Base-by-base conservation (phyloP, 176 grass and related monocot species). In the Tillandsia leiboldiana region DNA sequence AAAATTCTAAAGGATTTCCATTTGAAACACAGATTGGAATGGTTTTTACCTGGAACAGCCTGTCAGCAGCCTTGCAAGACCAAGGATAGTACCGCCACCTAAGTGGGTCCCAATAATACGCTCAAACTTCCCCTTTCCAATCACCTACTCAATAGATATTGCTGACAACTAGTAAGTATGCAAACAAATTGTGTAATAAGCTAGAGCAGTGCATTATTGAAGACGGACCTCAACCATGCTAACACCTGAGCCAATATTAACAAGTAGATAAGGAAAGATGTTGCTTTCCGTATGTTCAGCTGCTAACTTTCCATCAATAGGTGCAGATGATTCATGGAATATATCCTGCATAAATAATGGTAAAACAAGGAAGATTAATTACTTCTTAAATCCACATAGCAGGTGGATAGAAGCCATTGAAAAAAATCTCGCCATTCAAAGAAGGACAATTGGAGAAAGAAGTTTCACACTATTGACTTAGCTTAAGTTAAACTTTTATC, bases 231-330 rank as follows among this genome's bases (percentile, higher is more conserved):
- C 94, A 79, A 97, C 90, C 94, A 97, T 97, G 84, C 94, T 97
- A 71, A 97, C 89, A 79, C 94, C 94, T n/a, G 94, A 97, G 23
- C 94, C 94, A 65, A 97, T 92, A 90, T 97, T 97, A 78, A 97
- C 94, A 75, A 97, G 94, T 3, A 97, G 86, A 77, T 92, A 97
- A 50, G 94, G 94, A 80, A 97, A 97, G 83, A 97, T 97, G 69
- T 87, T 97, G 56, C 73, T 59, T 33, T 97, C 89, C 29, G 75
- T 87, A 71, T 91, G 79, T 61, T 97, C 89, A 70, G 77, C 69
- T 33, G 29, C 26, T 64, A 86, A 63, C 58, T 70, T 83, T 64
- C 42, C 83, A 85, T 91, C 88, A 82, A 70, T 26, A 82, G 70
- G 70, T 70, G 33, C 56, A 29, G 51, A 85, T 75, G 81, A 42